A percentile compares a stretch with the other conserved stretches of the same genome.
These are phyloP conservation scores for Dictyostelium capitatum DNA, from an alignment of 78 protist species.

Conservation along the genomic window DNA sequence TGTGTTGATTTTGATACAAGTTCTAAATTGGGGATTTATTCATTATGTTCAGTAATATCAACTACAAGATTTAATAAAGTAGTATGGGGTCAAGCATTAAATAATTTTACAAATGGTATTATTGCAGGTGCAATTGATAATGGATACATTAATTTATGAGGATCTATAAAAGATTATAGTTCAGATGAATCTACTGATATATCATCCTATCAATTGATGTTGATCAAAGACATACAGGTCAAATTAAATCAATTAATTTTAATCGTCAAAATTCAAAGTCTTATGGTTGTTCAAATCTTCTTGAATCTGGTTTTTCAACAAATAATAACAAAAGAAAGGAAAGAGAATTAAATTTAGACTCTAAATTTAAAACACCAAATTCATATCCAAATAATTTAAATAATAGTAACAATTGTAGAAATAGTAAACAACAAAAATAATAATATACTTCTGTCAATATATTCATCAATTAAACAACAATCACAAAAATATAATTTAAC, in stretches of 20 bases:
- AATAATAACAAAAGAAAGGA: neutral
- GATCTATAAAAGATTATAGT: slow-evolving; percentile 82
- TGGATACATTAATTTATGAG: slow-evolving; percentile 87
- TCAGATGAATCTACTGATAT: slow-evolving; percentile 10
- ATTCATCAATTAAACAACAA: slow-evolving; percentile 6
- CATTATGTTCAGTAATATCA: slow-evolving; percentile 38
- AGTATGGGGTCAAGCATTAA: slow-evolving; percentile 53
- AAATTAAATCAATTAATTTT: slow-evolving; percentile 89
- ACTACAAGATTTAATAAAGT: slow-evolving; percentile 69
- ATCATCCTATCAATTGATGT: slow-evolving; percentile 50
- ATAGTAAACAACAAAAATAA: neutral
- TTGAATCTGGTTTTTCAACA: slow-evolving; percentile 93
- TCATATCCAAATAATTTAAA: neutral
- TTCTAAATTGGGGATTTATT: slow-evolving; percentile 65
- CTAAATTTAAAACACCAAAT: neutral
- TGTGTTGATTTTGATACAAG: slow-evolving; percentile 79
- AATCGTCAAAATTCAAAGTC: slow-evolving; percentile 78
- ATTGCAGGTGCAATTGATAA: slow-evolving; percentile 90
- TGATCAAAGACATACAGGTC: slow-evolving; percentile 81
- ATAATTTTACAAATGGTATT: slow-evolving; percentile 46
- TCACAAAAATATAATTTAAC: slow-evolving; percentile 56
- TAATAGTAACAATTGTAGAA: neutral
- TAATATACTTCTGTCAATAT: neutral
- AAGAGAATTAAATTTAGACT: neutral
- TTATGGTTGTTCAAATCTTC: slow-evolving; percentile 82